phyloP scores from a whole-genome alignment of 2,329 filamentous ascomycete species.

The Beauveria bassiana region DNA sequence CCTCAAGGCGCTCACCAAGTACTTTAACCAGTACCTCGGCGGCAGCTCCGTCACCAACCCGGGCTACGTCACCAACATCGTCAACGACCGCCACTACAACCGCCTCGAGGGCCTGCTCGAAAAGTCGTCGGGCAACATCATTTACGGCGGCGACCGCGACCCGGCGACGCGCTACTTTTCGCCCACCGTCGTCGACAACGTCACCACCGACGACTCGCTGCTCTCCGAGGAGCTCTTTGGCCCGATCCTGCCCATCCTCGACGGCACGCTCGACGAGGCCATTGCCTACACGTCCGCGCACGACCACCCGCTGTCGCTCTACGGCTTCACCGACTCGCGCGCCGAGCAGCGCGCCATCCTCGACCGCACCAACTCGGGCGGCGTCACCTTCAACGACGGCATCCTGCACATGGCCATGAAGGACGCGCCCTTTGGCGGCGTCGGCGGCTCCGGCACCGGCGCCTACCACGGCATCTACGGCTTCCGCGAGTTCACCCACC shows the following conservation, averaged over 20 bases:
- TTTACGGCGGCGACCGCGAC: conserved; percentile 27
- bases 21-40: conserved; percentile 24
- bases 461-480: conserved; percentile 42
- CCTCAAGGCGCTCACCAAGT: conserved; percentile 24
- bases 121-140: conserved; percentile 27
- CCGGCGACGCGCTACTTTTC: conserved; percentile 23
- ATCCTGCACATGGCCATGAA: conserved; percentile 35
- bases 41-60: conserved; percentile 14
- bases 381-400: conserved; percentile 43
- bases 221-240: conserved; percentile 38
- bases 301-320: conserved; percentile 31
- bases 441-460: conserved; percentile 41
- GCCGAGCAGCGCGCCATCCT: conserved; percentile 26
- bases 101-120: conserved; percentile 30
- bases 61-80: conserved; percentile 24
- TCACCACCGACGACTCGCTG: conserved; percentile 28
- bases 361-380: conserved; percentile 36
- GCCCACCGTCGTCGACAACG: conserved; percentile 31
- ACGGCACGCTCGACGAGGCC: conserved; percentile 23
- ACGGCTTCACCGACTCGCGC: conserved; percentile 30
- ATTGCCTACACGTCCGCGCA: conserved; percentile 21
- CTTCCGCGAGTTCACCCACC: conserved; percentile 35
- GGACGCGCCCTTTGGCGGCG: conserved; percentile 40
- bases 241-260: conserved; percentile 33
- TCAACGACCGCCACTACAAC: conserved; percentile 35